Conservation (phyloP, 306 rosid genomes). For the Pyrus betulifolia region DNA sequence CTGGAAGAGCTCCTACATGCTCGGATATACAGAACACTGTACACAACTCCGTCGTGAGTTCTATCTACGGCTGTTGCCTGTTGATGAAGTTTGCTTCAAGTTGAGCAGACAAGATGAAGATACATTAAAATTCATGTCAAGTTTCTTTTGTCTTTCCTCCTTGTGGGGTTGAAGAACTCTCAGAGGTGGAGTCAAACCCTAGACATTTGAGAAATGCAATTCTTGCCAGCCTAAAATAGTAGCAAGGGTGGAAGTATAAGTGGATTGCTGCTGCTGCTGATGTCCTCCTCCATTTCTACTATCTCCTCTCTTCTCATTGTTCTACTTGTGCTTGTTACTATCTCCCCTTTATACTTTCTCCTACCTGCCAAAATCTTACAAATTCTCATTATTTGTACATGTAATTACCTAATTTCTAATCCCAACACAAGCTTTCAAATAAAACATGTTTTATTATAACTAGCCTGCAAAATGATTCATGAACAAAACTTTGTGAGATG, state of each 20-base stretch:
- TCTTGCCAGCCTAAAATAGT: slow-evolving; percentile 56
- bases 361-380: slow-evolving; percentile 37
- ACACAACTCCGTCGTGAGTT: neutral
- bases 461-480: neutral
- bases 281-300: slow-evolving; percentile 34
- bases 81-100: neutral
- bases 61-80: neutral
- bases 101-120: neutral
- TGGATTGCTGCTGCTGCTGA: slow-evolving; percentile 15
- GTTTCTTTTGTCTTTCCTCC: slow-evolving; percentile 37
- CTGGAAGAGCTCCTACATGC: neutral
- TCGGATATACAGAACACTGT: neutral
- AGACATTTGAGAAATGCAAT: slow-evolving; percentile 76
- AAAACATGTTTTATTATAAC: neutral
- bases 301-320: slow-evolving; percentile 35
- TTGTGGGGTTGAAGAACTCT: slow-evolving; percentile 26
- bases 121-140: neutral
- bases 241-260: slow-evolving; percentile 47
- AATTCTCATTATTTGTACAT: neutral
- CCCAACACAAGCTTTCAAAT: no score
- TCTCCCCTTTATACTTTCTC: slow-evolving; percentile 38
- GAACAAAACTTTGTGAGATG: neutral
- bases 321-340: slow-evolving; percentile 33
- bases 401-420: no score
- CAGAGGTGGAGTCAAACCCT: slow-evolving; percentile 55